A percentile compares a stretch with the other conserved stretches of the same genome.
Evolutionary conservation across 768 basidiomycete species (phyloP).

Genomic region (Hortiboletus flavorubellus): DNA sequence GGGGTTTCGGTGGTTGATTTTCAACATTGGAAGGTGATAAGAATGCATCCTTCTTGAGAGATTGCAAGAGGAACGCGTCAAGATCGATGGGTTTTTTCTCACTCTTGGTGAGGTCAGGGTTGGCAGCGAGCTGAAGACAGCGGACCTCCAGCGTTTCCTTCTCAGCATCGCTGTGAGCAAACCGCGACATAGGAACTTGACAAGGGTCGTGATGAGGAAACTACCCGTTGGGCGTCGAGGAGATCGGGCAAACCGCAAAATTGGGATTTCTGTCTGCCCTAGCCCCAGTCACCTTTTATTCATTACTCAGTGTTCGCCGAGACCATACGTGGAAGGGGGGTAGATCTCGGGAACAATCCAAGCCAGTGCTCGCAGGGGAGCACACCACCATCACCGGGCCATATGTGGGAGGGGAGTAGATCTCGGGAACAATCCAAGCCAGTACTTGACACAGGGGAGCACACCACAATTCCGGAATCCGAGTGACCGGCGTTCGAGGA

Average conservation of each 20-base stretch:
- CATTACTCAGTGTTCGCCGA: neutral
- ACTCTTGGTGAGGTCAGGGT: slow-evolving; percentile 31
- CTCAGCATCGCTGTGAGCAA: slow-evolving; percentile 47
- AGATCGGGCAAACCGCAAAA: neutral
- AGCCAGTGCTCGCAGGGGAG: too few species aligned
- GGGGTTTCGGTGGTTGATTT: slow-evolving; percentile 37
- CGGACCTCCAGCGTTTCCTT: slow-evolving; percentile 51
- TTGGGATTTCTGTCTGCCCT: neutral
- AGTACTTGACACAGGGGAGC: slow-evolving; percentile 5
- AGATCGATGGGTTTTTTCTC: slow-evolving; percentile 38
- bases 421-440: neutral
- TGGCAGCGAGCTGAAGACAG: slow-evolving; percentile 30
- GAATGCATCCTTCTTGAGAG: slow-evolving; percentile 42
- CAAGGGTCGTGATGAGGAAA: slow-evolving; percentile 11
- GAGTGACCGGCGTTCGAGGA: slow-evolving; percentile 10
- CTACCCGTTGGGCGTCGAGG: slow-evolving; percentile 8
- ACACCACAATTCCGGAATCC: slow-evolving; percentile 11
- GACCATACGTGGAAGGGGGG: slow-evolving; percentile 11
- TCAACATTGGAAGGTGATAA: slow-evolving; percentile 33
- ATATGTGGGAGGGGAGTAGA: slow-evolving; percentile 13
- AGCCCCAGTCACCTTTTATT: slow-evolving; percentile 24
- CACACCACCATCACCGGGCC: neutral
- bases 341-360: slow-evolving; percentile 2
- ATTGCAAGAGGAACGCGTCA: slow-evolving; percentile 31
- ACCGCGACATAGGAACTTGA: slow-evolving; percentile 39